A percentile compares a stretch with the other conserved stretches of the same genome.
phyloP scores from a whole-genome alignment of 2,329 filamentous ascomycete genomes.

The Arthroderma uncinatum region DNA sequence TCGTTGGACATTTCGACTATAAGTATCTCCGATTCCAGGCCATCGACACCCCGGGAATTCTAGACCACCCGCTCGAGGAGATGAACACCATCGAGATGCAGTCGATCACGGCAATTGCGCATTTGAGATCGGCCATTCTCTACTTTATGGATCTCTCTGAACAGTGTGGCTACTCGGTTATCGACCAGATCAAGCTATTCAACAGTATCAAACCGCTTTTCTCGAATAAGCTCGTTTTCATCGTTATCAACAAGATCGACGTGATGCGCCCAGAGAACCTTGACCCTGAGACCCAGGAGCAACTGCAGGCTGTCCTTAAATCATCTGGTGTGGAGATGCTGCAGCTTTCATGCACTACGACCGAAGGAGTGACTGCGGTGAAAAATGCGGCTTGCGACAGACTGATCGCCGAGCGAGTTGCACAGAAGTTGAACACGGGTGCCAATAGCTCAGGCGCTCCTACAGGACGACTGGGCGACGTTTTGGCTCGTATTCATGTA shows the following conservation, averaged over 20 bases:
- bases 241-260: slow-evolving; percentile 98
- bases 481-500: slow-evolving; percentile 90
- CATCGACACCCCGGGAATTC: slow-evolving; percentile 95
- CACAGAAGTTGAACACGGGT: slow-evolving; percentile 85
- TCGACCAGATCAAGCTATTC: slow-evolving; percentile 89
- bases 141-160: slow-evolving; percentile 98
- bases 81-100: slow-evolving; percentile 99
- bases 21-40: slow-evolving; percentile 85
- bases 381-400: slow-evolving; percentile 93
- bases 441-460: slow-evolving; percentile 68
- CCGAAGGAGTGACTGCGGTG: slow-evolving; percentile 85
- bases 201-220: slow-evolving; percentile 95
- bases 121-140: slow-evolving; percentile 84
- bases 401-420: slow-evolving; percentile 81
- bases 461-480: slow-evolving; percentile 73
- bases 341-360: slow-evolving; percentile 87
- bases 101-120: slow-evolving; percentile 92
- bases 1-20: slow-evolving; percentile 96
- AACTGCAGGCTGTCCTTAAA: slow-evolving; percentile 70
- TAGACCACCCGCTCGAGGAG: slow-evolving; percentile 94
- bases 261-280: slow-evolving; percentile 78
- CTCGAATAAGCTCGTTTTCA: slow-evolving; percentile 91
- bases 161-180: slow-evolving; percentile 89
- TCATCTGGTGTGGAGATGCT: slow-evolving; percentile 84
- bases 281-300: slow-evolving; percentile 62